phyloP scores from a whole-genome alignment of 805 yeast species.

The Wickerhamiella qilinensis region DNA sequence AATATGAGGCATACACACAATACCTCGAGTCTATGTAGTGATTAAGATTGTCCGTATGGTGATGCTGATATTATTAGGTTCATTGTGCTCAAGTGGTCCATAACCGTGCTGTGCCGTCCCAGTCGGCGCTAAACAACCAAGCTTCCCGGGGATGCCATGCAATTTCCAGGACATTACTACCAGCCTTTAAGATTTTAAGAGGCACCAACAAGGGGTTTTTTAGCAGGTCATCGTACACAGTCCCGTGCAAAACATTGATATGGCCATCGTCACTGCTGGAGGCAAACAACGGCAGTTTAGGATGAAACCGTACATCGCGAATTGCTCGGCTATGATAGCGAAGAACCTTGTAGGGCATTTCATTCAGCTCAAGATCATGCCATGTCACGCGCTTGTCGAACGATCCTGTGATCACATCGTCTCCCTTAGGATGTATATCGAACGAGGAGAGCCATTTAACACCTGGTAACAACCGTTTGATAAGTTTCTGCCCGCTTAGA shows the following conservation, averaged over 20 bases:
- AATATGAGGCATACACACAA: no score
- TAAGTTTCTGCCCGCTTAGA: slow-evolving; percentile 65
- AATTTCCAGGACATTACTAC: slow-evolving; percentile 73
- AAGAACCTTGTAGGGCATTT: slow-evolving; percentile 86
- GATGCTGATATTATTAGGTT: no score
- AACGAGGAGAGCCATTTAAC: slow-evolving; percentile 86
- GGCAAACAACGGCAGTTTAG: slow-evolving; percentile 75
- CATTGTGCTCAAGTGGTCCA: slow-evolving; percentile 59
- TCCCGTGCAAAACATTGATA: slow-evolving; percentile 89
- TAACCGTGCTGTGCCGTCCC: slow-evolving; percentile 86
- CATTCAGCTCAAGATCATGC: slow-evolving; percentile 86
- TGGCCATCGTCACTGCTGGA: slow-evolving; percentile 91
- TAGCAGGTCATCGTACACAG: slow-evolving; percentile 89
- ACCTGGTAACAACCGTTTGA: slow-evolving; percentile 83
- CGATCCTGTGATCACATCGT: slow-evolving; percentile 80
- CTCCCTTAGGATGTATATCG: slow-evolving; percentile 94
- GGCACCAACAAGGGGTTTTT: slow-evolving; percentile 94
- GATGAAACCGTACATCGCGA: slow-evolving; percentile 74
- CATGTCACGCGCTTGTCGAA: slow-evolving; percentile 90
- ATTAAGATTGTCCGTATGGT: no score
- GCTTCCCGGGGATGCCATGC: slow-evolving; percentile 98
- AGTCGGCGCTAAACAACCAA: slow-evolving; percentile 95
- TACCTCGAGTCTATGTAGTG: no score
- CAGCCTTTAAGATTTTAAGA: slow-evolving; percentile 69
- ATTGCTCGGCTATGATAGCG: slow-evolving; percentile 94